phyloP scores from a whole-genome alignment of 768 basidiomycete genomes.

The Rhodocollybia butyracea region DNA sequence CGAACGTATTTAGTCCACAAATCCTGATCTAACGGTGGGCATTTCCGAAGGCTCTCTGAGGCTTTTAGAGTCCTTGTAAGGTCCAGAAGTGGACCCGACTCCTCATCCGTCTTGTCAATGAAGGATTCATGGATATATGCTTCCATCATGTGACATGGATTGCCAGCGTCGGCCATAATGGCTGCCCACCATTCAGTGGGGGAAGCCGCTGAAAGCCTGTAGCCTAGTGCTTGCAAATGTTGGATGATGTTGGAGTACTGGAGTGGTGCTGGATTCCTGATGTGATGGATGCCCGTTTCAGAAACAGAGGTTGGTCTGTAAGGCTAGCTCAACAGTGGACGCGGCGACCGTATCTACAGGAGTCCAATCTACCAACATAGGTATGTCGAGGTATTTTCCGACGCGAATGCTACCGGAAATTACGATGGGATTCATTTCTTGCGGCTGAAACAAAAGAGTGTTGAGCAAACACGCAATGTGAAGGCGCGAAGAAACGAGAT shows the following conservation, averaged over 20 bases:
- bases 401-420: constrained; percentile 11
- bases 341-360: constrained; percentile 11
- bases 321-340: constrained; percentile 10
- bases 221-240: neutral
- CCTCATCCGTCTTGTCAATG: neutral
- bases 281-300: constrained; percentile 4
- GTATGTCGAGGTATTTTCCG: constrained; percentile 9
- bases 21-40: constrained; percentile 7
- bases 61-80: constrained; percentile 1
- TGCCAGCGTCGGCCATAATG: constrained; percentile 8
- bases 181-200: constrained; percentile 11
- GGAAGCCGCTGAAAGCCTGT: neutral
- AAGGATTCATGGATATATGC: constrained; percentile 12
- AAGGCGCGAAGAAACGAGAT: neutral
- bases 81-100: constrained; percentile 4
- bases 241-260: constrained; percentile 1
- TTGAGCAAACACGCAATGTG: neutral
- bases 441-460: constrained; percentile 10
- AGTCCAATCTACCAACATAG: constrained; percentile 8
- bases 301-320: neutral
- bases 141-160: constrained; percentile 10
- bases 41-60: constrained; percentile 2
- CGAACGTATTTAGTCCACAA: constrained; percentile 10
- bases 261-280: neutral
- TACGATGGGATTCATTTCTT: constrained; percentile 15